Evolutionary conservation across 345 rosid genomes (phyloP).

Genomic region (Hibiscus syriacus): DNA sequence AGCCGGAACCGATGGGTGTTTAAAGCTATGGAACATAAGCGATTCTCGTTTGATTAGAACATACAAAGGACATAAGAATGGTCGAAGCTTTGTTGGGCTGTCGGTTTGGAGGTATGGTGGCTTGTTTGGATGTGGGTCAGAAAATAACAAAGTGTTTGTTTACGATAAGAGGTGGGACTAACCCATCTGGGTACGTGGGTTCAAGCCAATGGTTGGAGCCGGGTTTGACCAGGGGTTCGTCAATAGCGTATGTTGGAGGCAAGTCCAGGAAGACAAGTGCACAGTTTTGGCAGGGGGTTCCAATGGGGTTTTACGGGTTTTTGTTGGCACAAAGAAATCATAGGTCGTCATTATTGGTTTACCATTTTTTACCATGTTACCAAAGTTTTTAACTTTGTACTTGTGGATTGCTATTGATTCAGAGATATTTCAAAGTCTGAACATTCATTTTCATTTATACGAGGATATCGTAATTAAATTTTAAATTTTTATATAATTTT

Average conservation of each 20-base stretch:
- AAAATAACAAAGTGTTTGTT: slow-evolving; percentile 57
- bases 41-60: slow-evolving; percentile 37
- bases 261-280: slow-evolving; percentile 48
- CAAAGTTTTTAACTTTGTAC: neutral
- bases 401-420: neutral
- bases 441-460: too few relatives aligned
- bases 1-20: slow-evolving; percentile 61
- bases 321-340: slow-evolving; percentile 35
- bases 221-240: slow-evolving; percentile 35
- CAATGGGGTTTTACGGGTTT: slow-evolving; percentile 56
- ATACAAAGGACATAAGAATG: slow-evolving; percentile 61
- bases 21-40: slow-evolving; percentile 53
- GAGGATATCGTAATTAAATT: too few relatives aligned
- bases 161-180: slow-evolving; percentile 76
- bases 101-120: slow-evolving; percentile 76
- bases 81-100: slow-evolving; percentile 68
- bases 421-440: neutral
- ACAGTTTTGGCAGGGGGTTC: slow-evolving; percentile 69
- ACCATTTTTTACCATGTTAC: neutral
- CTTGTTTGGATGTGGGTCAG: slow-evolving; percentile 76
- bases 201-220: slow-evolving; percentile 20
- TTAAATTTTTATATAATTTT: too few relatives aligned
- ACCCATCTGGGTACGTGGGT: slow-evolving; percentile 63
- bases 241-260: slow-evolving; percentile 82
- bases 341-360: neutral